Percentiles rank a stretch among this genome's conserved stretches.
These are phyloP conservation scores for Purpureocillium lavendulum DNA, from an alignment of 2,329 filamentous ascomycete genomes.

Conservation along the genomic window DNA sequence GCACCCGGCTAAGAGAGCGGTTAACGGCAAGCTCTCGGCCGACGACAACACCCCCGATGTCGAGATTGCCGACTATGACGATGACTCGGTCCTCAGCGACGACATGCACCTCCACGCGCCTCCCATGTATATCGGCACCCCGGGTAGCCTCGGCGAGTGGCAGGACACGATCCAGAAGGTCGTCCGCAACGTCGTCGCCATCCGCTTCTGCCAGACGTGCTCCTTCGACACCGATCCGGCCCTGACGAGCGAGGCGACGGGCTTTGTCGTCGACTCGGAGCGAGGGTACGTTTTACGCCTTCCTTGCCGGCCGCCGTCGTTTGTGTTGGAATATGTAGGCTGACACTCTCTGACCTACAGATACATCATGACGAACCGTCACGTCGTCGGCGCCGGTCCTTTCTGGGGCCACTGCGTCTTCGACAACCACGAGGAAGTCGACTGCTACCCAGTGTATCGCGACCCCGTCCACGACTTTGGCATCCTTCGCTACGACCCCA, in stretches of 20 bases:
- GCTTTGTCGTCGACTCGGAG: constrained; percentile 94
- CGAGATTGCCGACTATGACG: constrained; percentile 26
- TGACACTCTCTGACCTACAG: constrained; percentile 18
- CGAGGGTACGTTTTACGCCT: constrained; percentile 51
- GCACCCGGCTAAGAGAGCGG: constrained; percentile 24
- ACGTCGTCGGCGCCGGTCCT: constrained; percentile 89
- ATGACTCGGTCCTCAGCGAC: constrained; percentile 33
- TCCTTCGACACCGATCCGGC: constrained; percentile 97
- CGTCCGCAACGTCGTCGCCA: constrained; percentile 93
- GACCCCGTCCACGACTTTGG: constrained; percentile 98
- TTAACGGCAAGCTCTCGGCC: constrained; percentile 40
- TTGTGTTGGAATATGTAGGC: neutral
- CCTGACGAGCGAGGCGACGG: constrained; percentile 89
- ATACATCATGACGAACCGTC: constrained; percentile 80
- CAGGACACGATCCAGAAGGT: constrained; percentile 92
- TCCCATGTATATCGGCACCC: constrained; percentile 26
- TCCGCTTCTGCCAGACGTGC: constrained; percentile 96
- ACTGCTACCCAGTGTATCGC: constrained; percentile 93
- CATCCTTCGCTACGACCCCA: constrained; percentile 91
- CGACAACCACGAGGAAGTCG: constrained; percentile 95
- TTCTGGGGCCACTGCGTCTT: constrained; percentile 99
- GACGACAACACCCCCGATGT: constrained; percentile 41
- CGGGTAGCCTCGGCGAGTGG: constrained; percentile 59
- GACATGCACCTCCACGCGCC: constrained; percentile 25
- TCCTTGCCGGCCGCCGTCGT: neutral